Conservation (phyloP, 2,329 filamentous ascomycete species). For the Ceratocystis albifundus region DNA sequence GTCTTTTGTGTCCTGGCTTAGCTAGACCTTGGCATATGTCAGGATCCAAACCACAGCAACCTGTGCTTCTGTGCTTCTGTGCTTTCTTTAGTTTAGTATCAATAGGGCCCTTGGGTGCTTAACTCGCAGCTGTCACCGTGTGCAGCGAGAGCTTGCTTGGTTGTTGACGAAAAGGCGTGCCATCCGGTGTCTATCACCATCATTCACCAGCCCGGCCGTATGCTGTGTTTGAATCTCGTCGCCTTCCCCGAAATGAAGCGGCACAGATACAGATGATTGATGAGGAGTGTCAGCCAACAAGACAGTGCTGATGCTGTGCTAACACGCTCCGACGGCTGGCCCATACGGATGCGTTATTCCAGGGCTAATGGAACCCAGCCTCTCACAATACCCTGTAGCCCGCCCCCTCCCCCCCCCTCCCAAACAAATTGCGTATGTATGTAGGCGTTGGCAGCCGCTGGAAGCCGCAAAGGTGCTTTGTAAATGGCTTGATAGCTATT, state of each 20-base stretch:
- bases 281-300: neutral
- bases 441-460: neutral
- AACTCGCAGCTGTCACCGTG: too few species aligned
- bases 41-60: neutral
- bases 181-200: neutral
- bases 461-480: neutral
- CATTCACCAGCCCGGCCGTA: neutral
- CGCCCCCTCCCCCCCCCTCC: too few species aligned
- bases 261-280: neutral
- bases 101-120: neutral
- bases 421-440: neutral
- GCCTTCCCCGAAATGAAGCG: neutral
- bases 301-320: neutral
- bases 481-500: neutral
- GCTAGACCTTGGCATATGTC: neutral
- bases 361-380: neutral
- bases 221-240: neutral
- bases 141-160: too few species aligned
- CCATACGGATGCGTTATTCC: neutral
- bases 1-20: neutral
- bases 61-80: too few species aligned
- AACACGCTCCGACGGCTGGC: neutral
- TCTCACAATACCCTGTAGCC: neutral
- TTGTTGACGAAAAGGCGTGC: neutral
- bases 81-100: too few species aligned